phyloP scores from a whole-genome alignment of 169 alveolate genomes.

The Toxoplasma gondii region DNA sequence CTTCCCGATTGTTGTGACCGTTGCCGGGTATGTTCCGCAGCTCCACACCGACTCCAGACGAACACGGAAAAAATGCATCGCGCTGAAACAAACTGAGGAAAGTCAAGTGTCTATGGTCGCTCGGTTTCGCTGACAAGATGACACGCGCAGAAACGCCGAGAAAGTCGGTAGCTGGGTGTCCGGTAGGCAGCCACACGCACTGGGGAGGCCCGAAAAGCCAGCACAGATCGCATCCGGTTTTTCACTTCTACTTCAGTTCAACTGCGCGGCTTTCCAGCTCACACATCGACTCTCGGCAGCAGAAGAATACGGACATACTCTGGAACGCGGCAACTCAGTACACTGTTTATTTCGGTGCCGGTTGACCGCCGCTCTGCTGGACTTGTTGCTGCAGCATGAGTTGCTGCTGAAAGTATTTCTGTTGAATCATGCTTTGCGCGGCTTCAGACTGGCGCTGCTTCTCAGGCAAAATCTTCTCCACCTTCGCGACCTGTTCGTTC shows the following conservation, averaged over 20 bases:
- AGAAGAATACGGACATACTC: too few species aligned
- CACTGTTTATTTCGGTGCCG: background rate
- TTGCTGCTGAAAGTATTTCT: conserved; percentile 47
- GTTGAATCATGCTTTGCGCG: conserved; percentile 47
- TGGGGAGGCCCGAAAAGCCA: background rate
- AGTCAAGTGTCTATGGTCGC: too few species aligned
- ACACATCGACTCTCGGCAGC: too few species aligned
- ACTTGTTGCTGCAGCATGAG: conserved; percentile 41
- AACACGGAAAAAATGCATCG: too few species aligned
- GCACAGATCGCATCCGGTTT: background rate
- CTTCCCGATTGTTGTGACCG: too few species aligned
- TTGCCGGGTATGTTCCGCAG: too few species aligned
- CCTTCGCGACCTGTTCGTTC: conserved; percentile 54
- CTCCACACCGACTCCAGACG: too few species aligned
- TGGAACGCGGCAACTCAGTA: too few species aligned
- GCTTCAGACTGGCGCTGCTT: conserved; percentile 60
- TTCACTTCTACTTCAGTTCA: background rate
- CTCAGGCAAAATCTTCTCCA: conserved; percentile 50
- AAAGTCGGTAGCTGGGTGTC: background rate
- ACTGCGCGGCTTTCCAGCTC: too few species aligned
- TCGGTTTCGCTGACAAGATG: background rate
- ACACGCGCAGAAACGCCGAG: background rate
- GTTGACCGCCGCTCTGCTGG: conserved; percentile 37
- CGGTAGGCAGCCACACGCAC: background rate
- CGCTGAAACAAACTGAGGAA: too few species aligned